phyloP scores from a whole-genome alignment of 805 yeast species.

The Metschnikowia rubicola region DNA sequence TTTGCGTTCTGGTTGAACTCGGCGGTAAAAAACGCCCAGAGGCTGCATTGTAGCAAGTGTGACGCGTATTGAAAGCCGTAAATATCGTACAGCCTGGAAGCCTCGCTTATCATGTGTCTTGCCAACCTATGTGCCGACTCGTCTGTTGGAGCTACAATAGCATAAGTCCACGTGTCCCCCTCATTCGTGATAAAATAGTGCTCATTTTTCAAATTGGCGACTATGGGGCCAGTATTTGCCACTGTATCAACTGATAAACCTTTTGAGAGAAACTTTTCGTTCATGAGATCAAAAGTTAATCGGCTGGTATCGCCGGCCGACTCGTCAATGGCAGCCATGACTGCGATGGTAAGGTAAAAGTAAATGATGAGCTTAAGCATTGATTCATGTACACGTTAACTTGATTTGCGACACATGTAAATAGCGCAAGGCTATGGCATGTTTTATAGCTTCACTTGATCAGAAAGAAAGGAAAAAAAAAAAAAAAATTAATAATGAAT shows the following conservation, averaged over 20 bases:
- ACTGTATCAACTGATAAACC: too few species aligned
- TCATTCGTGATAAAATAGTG: neutral
- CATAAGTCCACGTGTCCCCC: neutral
- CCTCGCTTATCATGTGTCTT: neutral
- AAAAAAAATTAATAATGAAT: too few species aligned
- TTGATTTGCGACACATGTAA: too few species aligned
- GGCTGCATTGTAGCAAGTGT: neutral
- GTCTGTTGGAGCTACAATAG: neutral
- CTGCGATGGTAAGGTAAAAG: too few species aligned
- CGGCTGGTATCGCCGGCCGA: too few species aligned
- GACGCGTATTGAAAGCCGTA: constrained; percentile 1
- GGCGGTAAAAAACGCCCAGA: neutral
- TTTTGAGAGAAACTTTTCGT: neutral
- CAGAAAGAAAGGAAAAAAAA: too few species aligned
- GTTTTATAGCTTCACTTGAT: too few species aligned
- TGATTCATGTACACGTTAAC: too few species aligned
- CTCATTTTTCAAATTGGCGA: neutral
- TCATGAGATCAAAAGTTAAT: constrained; percentile 1
- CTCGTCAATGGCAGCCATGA: too few species aligned
- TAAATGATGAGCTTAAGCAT: too few species aligned
- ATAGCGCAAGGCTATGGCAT: too few species aligned
- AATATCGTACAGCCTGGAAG: neutral
- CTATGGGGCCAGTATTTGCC: neutral
- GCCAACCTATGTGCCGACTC: neutral
- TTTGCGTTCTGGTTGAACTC: neutral